A percentile compares a stretch with the other conserved stretches of the same genome.
These are phyloP conservation scores for Skeletonema grethae DNA, from an alignment of 108 stramenopile genomes.

Conservation along the genomic window DNA sequence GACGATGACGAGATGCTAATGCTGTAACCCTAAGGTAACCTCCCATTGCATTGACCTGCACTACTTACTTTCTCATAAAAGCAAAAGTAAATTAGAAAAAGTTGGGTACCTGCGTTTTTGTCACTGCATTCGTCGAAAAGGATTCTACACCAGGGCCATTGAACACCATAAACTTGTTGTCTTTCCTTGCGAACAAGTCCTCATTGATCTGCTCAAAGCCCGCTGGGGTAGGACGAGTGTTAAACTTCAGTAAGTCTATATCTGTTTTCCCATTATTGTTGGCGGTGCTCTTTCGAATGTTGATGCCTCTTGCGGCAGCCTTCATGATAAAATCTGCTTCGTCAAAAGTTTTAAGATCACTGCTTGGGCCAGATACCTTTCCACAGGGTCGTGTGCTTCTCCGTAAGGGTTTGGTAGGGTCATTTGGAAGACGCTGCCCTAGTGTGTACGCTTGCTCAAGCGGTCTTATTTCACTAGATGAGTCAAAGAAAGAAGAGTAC, in stretches of 20 bases:
- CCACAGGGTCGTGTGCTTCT: constrained; percentile 44
- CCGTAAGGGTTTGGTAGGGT: constrained; percentile 42
- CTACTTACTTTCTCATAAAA: too few species aligned
- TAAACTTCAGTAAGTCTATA: constrained; percentile 51
- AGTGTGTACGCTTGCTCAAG: constrained; percentile 41
- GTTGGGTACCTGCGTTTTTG: constrained; percentile 26
- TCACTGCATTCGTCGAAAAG: constrained; percentile 47
- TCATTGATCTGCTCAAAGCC: constrained; percentile 90
- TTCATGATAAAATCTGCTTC: constrained; percentile 43
- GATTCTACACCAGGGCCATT: constrained; percentile 84
- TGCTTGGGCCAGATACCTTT: constrained; percentile 39
- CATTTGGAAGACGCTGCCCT: constrained; percentile 28
- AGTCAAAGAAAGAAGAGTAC: constrained; percentile 76
- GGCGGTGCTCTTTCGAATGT: constrained; percentile 25
- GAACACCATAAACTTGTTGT: constrained; percentile 92
- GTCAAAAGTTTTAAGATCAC: constrained; percentile 45
- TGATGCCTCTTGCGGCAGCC: constrained; percentile 41
- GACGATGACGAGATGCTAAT: too few species aligned
- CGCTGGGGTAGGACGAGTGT: constrained; percentile 47
- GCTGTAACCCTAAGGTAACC: too few species aligned
- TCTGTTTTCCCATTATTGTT: constrained; percentile 14
- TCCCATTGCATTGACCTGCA: too few species aligned
- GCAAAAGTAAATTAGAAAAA: not conserved
- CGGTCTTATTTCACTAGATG: constrained; percentile 43
- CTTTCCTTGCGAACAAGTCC: constrained; percentile 82